Evolutionary conservation across 352 stramenopile species (phyloP), one percentile per base, ranked within the genome.

Genomic region (Globisporangium rhizosaccharum): DNA sequence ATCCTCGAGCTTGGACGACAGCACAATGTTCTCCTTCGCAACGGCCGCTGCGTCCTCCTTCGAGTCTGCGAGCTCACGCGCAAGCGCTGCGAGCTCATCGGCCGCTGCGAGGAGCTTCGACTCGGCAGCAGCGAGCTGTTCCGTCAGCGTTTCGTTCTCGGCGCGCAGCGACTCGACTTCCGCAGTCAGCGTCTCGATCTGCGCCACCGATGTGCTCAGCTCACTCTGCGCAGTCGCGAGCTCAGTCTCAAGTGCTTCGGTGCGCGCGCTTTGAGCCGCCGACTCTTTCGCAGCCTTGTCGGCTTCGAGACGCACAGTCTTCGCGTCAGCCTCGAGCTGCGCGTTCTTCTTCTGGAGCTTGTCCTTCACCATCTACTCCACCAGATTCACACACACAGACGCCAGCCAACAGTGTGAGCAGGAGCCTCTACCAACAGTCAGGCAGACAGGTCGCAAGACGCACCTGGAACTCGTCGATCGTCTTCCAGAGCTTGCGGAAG

Each of bases 401-500:
- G 17, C 23, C 37, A 25, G 46, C 26, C 10, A 41, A 37, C 17
- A 44, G 10, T 14, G 39, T 44, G 3, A 39, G 7, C 20, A 1
- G 8, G 41, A 1, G 7, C 26, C 44, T 45, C 26, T 18, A 28
- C 30, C 18, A 9, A 36, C n/a, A 53, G 11, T 14, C 12, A 48
- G 18, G 1, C 36, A 20, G 12, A 51, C 17, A 7, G 18, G 17
- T 50, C 6, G 25, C 23, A 58, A 17, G 26, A 14, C 52, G 18
- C 49, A 68, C 62, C 62, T 70, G 75, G 26, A 82, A 63, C 42
- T 79, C 73, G 51, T 82, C 75, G 28, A 80, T 79, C 37, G 65
- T 73, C 60, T 79, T 82, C 72, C 71, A 76, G 10, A 85, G 63
- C 62, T 80, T 79, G 33, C 71, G 70, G 20, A 85, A 66, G 37